These are phyloP conservation scores for Nymphaea thermarum DNA, from an alignment of 164 flowering plant species.

Conservation along the genomic window DNA sequence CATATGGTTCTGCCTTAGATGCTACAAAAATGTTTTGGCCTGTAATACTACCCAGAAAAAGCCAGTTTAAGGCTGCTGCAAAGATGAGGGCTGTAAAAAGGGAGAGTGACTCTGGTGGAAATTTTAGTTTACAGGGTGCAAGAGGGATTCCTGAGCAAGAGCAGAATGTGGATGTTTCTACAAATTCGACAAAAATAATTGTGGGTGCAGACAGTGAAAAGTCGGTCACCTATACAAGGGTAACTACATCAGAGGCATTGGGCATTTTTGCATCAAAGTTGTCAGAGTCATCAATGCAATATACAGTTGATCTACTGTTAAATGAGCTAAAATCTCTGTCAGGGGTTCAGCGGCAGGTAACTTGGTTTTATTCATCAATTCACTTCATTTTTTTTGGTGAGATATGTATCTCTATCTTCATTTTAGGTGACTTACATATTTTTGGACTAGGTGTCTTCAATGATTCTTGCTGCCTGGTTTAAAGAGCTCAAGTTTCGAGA, in stretches of 20 bases:
- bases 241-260: constrained; percentile 69
- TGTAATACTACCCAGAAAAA: constrained; percentile 72
- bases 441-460: constrained; percentile 56
- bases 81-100: constrained; percentile 85
- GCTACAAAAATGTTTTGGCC: constrained; percentile 95
- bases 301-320: constrained; percentile 62
- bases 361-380: neutral
- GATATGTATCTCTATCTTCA: neutral
- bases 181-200: constrained; percentile 41
- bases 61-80: constrained; percentile 85
- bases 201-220: constrained; percentile 88
- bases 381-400: constrained; percentile 1
- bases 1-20: constrained; percentile 81
- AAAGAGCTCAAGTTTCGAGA: constrained; percentile 47
- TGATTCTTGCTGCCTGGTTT: constrained; percentile 89
- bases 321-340: constrained; percentile 63
- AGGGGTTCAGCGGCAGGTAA: constrained; percentile 96
- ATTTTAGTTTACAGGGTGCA: constrained; percentile 21
- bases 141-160: constrained; percentile 30
- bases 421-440: neutral
- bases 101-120: constrained; percentile 37
- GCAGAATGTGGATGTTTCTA: constrained; percentile 42
- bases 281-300: constrained; percentile 36
- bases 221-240: constrained; percentile 85
- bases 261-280: constrained; percentile 78